Base-by-base conservation (phyloP, 331 rosid genomes). In the Ulmus americana region DNA sequence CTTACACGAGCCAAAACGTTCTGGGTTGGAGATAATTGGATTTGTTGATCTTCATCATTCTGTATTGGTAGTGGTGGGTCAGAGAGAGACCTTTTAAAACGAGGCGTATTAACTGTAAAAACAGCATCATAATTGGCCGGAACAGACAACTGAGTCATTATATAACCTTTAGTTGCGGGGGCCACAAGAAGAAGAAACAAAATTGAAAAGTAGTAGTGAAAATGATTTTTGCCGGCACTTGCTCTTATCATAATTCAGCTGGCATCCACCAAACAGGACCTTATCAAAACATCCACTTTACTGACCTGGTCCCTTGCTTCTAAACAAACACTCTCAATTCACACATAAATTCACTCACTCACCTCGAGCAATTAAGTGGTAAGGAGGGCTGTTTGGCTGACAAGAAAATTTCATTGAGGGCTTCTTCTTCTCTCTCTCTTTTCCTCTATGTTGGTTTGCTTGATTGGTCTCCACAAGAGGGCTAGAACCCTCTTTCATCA, bases 211-310 rank as follows among this genome's bases (percentile, higher is more conserved):
- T 39, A 46, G 7, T 5, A 2, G 18, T 69, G 73, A 72, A 59
- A 67, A 61, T 35, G 76, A 80, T 54, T 15, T 46, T 20, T 64
- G 63, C 56, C 50, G 60, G 79, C 74, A 35, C 63, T 28, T 16
- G 63, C 53, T 5, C 52, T 55, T 44, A 53, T 55, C 55, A 42
- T 58, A 64, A 50, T 35, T 63, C 72, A 51, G 82, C 78, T 42
- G 70, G 71, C 81, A 46, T n/a, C 81, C 71, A 66, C 80, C 70
- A 57, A 53, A 61, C 67, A 52, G 61, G 73, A 67, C 73, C 16
- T 54, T 42, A 65, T 71, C 78, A 78, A 70, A 63, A 3, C 53
- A 12, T 5, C 43, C 65, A 43, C 16, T 56, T 6, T n/a, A 35
- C 6, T 8, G 45, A 62, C 51, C 65, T 39, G 58, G 39, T 63